phyloP scores from a whole-genome alignment of 2,329 filamentous ascomycete species.

The Elsinoe perseae region DNA sequence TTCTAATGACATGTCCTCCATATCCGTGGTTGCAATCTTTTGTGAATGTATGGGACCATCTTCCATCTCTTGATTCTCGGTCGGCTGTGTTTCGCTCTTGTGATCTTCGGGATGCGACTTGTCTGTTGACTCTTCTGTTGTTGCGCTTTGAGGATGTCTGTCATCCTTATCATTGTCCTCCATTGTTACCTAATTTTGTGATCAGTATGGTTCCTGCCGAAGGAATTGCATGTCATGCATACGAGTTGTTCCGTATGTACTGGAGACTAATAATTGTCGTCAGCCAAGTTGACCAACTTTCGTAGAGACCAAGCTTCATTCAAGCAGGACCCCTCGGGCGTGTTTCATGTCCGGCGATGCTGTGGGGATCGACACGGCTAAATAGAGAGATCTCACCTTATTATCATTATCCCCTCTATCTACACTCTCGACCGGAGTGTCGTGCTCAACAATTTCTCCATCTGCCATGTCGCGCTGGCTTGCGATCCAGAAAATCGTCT shows the following conservation, averaged over 20 bases:
- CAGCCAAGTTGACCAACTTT: constrained; percentile 12
- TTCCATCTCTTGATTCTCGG: not conserved
- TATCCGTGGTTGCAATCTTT: not conserved
- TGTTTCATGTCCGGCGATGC: not conserved
- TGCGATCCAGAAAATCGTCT: constrained; percentile 9
- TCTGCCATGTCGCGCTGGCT: constrained; percentile 11
- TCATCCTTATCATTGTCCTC: constrained; percentile 10
- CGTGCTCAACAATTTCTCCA: constrained; percentile 1
- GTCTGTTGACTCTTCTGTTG: constrained; percentile 4
- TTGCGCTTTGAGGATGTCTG: constrained; percentile 6
- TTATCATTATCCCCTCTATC: not conserved
- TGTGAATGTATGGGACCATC: constrained; percentile 9
- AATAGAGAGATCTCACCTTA: not conserved
- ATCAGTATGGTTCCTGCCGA: not conserved
- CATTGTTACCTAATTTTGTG: constrained; percentile 13
- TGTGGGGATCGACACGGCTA: constrained; percentile 12
- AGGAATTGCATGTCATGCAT: not conserved
- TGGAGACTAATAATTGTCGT: constrained; percentile 10
- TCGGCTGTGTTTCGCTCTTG: constrained; percentile 6
- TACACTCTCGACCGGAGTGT: not conserved
- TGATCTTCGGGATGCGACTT: not conserved
- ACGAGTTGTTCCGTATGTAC: constrained; percentile 5
- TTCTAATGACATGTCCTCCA: constrained; percentile 14
- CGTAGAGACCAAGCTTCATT: not conserved
- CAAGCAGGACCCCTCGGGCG: not conserved